phyloP scores from a whole-genome alignment of 345 rosid species.

The Viola odorata region DNA sequence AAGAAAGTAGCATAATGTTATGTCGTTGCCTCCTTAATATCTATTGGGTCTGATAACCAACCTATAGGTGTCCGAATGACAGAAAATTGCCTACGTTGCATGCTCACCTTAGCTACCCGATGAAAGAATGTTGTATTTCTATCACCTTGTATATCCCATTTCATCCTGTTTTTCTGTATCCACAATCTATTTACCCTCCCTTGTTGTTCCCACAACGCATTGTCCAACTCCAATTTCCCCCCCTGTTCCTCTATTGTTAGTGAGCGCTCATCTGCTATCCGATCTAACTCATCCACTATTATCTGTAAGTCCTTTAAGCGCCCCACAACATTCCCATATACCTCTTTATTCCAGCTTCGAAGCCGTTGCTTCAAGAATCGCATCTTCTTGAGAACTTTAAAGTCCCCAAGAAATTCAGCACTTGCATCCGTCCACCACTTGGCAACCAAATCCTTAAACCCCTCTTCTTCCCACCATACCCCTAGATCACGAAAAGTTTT shows the following conservation, averaged over 20 bases:
- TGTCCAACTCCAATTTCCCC: not conserved
- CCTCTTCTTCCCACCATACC: too few relatives aligned
- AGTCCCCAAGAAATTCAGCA: too few relatives aligned
- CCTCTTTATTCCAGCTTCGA: not conserved
- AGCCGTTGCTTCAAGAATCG: not conserved
- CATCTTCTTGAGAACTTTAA: too few relatives aligned
- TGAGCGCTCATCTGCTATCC: not conserved
- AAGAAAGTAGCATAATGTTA: too few relatives aligned
- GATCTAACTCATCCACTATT: not conserved
- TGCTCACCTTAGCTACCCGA: not conserved
- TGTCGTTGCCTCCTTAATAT: too few relatives aligned
- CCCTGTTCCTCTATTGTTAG: not conserved
- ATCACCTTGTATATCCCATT: not conserved
- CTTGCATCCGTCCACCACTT: too few relatives aligned
- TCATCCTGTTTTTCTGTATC: not conserved
- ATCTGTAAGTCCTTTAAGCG: not conserved
- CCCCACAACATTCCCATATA: not conserved
- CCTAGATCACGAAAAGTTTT: too few relatives aligned
- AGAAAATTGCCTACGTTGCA: too few relatives aligned
- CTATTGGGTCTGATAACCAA: too few relatives aligned
- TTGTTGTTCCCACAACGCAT: not conserved
- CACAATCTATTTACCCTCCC: too few relatives aligned
- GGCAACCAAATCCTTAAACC: too few relatives aligned
- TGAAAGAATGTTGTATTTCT: not conserved
- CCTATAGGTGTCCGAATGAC: too few relatives aligned